Base-by-base conservation (phyloP, 352 stramenopile species). In the Phytophthora foliorum region DNA sequence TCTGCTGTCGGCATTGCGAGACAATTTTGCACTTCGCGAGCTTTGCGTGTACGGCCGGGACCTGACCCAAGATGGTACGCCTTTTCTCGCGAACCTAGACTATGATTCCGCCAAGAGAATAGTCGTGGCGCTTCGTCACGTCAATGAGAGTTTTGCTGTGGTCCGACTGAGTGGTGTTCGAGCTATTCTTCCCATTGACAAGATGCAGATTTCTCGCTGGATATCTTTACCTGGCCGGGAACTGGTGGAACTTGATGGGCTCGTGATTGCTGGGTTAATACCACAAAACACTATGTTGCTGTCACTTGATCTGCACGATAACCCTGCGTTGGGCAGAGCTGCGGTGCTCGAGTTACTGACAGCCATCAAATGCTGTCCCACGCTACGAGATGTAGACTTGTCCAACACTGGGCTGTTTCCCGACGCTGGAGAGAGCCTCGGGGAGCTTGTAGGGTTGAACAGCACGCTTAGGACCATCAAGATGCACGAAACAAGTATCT, bases 281-380 rank as follows among this genome's bases (percentile, higher is more conserved):
- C 76, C 81, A 7, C 57, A 83, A 4, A 94, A 92, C 48, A 58
- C 7, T 3, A 77, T 78, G 36, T 38, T 94, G 19, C 49, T 93
- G 21, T 83, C 81, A 1, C 64, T 94, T n/a, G 83, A 94, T 64
- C 46, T 94, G 22, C 87, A 83, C 0, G 57, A 82, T 57, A 93
- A 94, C 17, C 61, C 59, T 29, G 70, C 55, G 14, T 78, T 93
- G 22, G 75, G 88, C 19, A 74, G 76, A 31, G 78, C 78, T 63
- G 80, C 68, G 0, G 78, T 93, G 14, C 59, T 91, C 1, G 78
- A 85, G 45, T 38, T 94, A 2, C 55, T 94, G 6, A 58, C 72
- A 38, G 81, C 58, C n/a, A 89, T 94, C 46, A 72, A 69, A 34
- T 34, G 78, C 31, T 91, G 80, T 46, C 70, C 71, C 29, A 86